A percentile compares a stretch with the other conserved stretches of the same genome.
phyloP scores from a whole-genome alignment of 495 filamentous ascomycete species.

The Neurospora africana region DNA sequence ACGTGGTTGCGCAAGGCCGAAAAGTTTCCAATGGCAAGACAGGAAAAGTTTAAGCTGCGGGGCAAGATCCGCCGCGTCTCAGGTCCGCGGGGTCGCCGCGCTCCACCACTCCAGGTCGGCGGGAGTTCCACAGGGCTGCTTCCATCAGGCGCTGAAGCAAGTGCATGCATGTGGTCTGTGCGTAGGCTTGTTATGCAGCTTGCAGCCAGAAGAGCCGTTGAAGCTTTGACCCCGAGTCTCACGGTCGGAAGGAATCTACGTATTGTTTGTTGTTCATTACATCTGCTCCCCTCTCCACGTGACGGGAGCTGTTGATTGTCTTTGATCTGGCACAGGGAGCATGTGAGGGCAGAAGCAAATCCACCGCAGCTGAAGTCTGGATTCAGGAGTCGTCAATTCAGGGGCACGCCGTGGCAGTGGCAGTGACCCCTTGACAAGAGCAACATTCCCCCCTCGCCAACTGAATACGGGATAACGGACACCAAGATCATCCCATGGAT shows the following conservation, averaged over 20 bases:
- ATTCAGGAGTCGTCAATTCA: neutral
- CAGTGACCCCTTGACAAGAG: neutral
- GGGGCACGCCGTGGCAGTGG: neutral
- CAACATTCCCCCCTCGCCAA: neutral
- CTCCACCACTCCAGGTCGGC: neutral
- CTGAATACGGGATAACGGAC: neutral
- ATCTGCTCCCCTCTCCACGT: neutral
- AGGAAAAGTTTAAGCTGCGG: neutral
- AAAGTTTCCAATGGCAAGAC: neutral
- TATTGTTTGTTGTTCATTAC: neutral
- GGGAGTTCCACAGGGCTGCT: neutral
- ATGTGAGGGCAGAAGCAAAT: neutral
- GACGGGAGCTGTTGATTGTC: too few relatives aligned
- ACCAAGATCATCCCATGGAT: neutral
- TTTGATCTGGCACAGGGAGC: neutral
- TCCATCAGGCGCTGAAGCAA: neutral
- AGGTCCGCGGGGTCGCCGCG: neutral
- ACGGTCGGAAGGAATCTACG: neutral
- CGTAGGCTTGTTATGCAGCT: neutral
- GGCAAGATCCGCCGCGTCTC: neutral
- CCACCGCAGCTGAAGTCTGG: neutral
- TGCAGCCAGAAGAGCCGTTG: neutral
- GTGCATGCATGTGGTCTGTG: neutral
- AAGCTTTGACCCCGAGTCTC: neutral
- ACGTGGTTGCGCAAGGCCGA: neutral